A percentile compares a stretch with the other conserved stretches of the same genome.
phyloP scores from a whole-genome alignment of 2,329 filamentous ascomycete species.

The Trichoderma brevicompactum region DNA sequence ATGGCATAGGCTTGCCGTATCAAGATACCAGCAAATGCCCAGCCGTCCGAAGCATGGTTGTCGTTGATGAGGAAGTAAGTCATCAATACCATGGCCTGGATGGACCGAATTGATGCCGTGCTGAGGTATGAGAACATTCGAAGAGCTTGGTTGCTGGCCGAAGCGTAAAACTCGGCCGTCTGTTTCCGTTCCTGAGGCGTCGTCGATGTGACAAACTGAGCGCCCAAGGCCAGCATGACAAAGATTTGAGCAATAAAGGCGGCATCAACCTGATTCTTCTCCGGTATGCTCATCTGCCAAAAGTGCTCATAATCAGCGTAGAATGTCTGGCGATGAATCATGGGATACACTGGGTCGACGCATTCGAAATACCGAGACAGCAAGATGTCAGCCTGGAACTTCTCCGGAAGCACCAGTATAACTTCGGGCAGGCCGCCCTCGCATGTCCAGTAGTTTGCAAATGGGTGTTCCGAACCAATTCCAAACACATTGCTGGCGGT shows the following conservation, averaged over 20 bases:
- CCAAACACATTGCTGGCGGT: conserved; percentile 79
- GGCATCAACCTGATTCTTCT: conserved; percentile 66
- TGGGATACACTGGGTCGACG: conserved; percentile 80
- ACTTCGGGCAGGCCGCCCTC: conserved; percentile 76
- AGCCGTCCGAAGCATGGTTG: conserved; percentile 81
- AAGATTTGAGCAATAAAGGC: conserved; percentile 74
- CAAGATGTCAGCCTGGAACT: conserved; percentile 74
- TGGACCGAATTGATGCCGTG: conserved; percentile 70
- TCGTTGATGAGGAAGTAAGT: conserved; percentile 86
- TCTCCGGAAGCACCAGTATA: conserved; percentile 74
- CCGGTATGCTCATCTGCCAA: conserved; percentile 64
- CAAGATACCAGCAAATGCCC: conserved; percentile 78
- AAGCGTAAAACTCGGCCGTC: conserved; percentile 81
- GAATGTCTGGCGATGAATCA: conserved; percentile 76
- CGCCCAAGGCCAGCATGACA: conserved; percentile 76
- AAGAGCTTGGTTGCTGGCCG: conserved; percentile 76
- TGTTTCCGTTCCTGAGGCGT: conserved; percentile 68
- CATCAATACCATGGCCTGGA: conserved; percentile 80
- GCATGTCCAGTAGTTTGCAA: conserved; percentile 85
- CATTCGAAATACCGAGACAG: conserved; percentile 67
- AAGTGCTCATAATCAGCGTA: conserved; percentile 80
- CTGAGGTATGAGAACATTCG: conserved; percentile 78
- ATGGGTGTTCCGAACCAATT: conserved; percentile 77
- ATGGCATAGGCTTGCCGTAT: conserved; percentile 81
- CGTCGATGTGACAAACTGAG: conserved; percentile 70